phyloP scores from a whole-genome alignment of 345 rosid genomes.

The Arabidopsis arenosa region DNA sequence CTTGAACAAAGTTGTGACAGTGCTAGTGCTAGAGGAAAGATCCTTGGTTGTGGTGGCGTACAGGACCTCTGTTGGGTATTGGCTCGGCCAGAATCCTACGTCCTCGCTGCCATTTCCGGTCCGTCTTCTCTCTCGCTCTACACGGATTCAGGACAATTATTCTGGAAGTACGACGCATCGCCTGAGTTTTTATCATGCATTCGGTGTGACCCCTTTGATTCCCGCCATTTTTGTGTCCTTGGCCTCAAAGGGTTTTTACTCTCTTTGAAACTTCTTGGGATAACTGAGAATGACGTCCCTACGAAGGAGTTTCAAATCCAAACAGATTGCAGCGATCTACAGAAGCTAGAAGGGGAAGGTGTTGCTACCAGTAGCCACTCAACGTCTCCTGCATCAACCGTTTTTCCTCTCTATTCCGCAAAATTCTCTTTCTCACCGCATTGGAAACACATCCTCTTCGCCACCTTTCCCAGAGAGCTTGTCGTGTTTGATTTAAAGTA shows the following conservation, averaged over 20 bases:
- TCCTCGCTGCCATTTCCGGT: constrained; percentile 73
- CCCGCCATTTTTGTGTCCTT: constrained; percentile 70
- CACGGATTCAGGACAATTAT: constrained; percentile 49
- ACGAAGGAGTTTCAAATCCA: constrained; percentile 56
- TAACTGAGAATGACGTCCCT: constrained; percentile 56
- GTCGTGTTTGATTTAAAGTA: constrained; percentile 84
- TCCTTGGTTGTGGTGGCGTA: constrained; percentile 46
- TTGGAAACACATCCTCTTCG: constrained; percentile 71
- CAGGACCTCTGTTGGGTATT: constrained; percentile 85
- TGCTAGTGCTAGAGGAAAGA: constrained; percentile 46
- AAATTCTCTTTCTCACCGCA: constrained; percentile 73
- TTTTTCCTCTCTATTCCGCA: constrained; percentile 61
- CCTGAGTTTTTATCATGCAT: constrained; percentile 73
- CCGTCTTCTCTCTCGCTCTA: constrained; percentile 65
- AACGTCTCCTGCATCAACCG: constrained; percentile 62
- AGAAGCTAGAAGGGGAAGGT: constrained; percentile 66
- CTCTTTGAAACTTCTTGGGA: constrained; percentile 64
- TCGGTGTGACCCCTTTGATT: constrained; percentile 80
- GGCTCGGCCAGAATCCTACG: constrained; percentile 52
- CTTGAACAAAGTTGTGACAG: constrained; percentile 56
- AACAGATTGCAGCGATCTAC: constrained; percentile 64
- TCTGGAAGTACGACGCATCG: constrained; percentile 75
- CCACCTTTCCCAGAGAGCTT: constrained; percentile 77
- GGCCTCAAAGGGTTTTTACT: constrained; percentile 72
- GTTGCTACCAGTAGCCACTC: constrained; percentile 34